phyloP scores from a whole-genome alignment of 305 asterid species.

The Fraxinus baroniana region DNA sequence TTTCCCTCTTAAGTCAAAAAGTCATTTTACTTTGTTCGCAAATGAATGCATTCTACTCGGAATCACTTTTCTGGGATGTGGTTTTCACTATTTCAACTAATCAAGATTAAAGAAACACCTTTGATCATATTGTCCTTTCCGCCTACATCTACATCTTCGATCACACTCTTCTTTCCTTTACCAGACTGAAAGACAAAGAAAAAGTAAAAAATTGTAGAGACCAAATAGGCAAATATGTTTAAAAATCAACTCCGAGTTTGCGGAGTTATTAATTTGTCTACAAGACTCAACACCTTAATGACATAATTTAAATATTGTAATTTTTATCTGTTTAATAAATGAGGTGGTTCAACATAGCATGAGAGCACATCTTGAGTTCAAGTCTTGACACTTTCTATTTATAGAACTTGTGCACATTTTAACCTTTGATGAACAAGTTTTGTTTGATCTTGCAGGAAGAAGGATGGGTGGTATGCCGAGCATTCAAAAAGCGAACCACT shows the following conservation, averaged over 20 bases:
- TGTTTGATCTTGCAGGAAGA: constrained; percentile 53
- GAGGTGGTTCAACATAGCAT: neutral
- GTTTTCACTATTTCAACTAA: constrained; percentile 11
- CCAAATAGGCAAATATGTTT: neutral
- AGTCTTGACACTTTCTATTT: neutral
- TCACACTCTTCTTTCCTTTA: neutral
- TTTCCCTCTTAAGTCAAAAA: constrained; percentile 27
- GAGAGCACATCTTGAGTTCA: neutral
- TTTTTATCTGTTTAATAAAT: neutral
- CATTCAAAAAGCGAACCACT: constrained; percentile 63
- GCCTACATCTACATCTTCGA: neutral
- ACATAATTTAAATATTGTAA: neutral
- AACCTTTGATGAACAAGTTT: neutral
- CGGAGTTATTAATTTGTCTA: neutral
- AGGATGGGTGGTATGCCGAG: constrained; percentile 91
- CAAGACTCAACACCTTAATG: neutral
- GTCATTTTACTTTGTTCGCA: constrained; percentile 7
- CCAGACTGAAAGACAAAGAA: neutral
- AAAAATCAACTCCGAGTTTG: neutral
- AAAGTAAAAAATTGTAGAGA: neutral
- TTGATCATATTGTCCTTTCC: neutral
- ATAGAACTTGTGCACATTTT: neutral
- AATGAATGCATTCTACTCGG: constrained; percentile 9
- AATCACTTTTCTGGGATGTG: constrained; percentile 23
- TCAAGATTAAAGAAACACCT: neutral